Evolutionary conservation across 1,284 basidiomycete genomes (phyloP), one percentile per base, ranked within the genome.

Genomic region (Ceratobasidium sp.): DNA sequence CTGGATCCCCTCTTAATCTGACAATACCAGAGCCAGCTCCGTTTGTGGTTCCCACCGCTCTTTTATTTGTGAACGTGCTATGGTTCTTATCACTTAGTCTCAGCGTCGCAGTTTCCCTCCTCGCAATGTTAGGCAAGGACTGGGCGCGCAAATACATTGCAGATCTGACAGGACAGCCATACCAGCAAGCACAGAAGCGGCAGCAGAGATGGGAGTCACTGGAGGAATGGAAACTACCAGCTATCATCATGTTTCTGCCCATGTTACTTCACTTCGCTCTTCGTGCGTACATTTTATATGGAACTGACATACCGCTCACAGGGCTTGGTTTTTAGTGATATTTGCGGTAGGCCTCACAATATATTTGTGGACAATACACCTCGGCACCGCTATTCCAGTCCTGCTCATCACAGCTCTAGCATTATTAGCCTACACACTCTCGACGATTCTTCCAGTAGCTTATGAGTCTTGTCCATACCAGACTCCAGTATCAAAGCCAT

Each of bases 91-190:
- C 62, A 8, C 50, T 67, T 14, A 55, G 46, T 23, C 36, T 67
- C 26, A 57, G 52, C 28, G 26, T 70, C 16, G 52, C 41, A 2
- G 52, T 55, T 5, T 43, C 65, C 0, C 52, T 67, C 9, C 26
- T 67, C 18, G 62, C 50, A 21, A 67, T 67, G 48, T 45, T 67
- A 8, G 50, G 50, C 8, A 67, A 67, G 32, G 62, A 67, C 18
- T 67, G 62, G 62, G 53, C 58, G 45, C 28, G 45, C 46, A 48
- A 34, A 26, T 60, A 61, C 46, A 34, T 72, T 23, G 14, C 48
- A 50, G 28, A 58, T 18, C 57, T 36, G 1, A 23, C 28, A 34
- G 60, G 57, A 12, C 39, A 14, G 4, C 1, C 36, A 34, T 39
- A 50, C 21, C 34, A 53, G 1, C 62, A 67, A 18, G 39, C 23